These are phyloP conservation scores for Paecilomyces niveus DNA, from an alignment of 2,329 filamentous ascomycete species.

Conservation along the genomic window DNA sequence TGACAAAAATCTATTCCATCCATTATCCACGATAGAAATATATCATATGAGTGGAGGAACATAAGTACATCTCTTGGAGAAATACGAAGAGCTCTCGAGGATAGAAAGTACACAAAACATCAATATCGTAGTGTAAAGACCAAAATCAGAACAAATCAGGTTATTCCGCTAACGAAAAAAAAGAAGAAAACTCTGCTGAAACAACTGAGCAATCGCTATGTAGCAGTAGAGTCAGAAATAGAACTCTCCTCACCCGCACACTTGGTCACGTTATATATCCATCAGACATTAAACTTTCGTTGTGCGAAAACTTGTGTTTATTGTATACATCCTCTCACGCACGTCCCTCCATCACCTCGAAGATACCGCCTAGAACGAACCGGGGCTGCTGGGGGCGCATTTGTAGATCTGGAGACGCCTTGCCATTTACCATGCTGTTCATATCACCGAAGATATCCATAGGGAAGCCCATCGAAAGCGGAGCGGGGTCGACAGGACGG, in stretches of 20 bases:
- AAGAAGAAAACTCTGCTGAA: neutral
- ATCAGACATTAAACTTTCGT: neutral
- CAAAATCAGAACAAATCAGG: neutral
- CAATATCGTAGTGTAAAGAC: neutral
- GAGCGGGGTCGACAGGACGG: constrained; percentile 31
- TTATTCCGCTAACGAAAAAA: neutral
- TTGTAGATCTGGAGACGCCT: constrained; percentile 3
- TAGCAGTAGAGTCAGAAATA: neutral
- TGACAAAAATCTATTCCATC: neutral
- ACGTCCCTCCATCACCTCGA: constrained; percentile 40
- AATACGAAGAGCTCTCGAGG: neutral
- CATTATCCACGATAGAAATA: neutral
- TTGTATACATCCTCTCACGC: constrained; percentile 15
- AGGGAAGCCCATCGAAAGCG: constrained; percentile 17
- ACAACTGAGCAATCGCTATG: neutral
- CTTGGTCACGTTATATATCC: neutral
- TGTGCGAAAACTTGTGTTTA: neutral
- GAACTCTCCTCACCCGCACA: neutral
- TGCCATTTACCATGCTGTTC: neutral
- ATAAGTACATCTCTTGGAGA: neutral
- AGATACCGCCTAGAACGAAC: constrained; percentile 41
- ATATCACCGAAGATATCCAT: constrained; percentile 11
- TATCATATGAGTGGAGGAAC: neutral
- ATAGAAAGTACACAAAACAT: neutral
- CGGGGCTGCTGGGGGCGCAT: constrained; percentile 19